These are phyloP conservation scores for Claviceps digitariae DNA, from an alignment of 2,329 filamentous ascomycete genomes.

Conservation along the genomic window DNA sequence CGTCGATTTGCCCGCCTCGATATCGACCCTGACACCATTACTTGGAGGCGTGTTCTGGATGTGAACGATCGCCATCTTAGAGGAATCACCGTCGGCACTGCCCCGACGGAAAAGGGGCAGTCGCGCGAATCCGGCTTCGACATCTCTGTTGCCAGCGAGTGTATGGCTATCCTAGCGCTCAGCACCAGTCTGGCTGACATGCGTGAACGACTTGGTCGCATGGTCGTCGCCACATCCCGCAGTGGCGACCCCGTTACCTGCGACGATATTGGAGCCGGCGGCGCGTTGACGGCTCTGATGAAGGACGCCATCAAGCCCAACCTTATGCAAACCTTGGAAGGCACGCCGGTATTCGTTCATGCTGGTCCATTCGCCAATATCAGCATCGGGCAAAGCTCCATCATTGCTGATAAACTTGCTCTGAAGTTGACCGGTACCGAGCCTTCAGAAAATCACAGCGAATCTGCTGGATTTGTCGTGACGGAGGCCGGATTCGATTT, in stretches of 20 bases:
- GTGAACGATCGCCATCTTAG: conserved; percentile 94
- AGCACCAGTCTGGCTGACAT: conserved; percentile 80
- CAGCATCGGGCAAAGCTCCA: conserved; percentile 90
- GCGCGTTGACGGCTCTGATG: conserved; percentile 88
- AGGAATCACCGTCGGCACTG: conserved; percentile 76
- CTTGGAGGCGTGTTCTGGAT: conserved; percentile 90
- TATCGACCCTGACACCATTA: conserved; percentile 93
- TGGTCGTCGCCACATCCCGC: conserved; percentile 85
- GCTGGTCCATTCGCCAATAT: conserved; percentile 98
- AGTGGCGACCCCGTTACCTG: conserved; percentile 85
- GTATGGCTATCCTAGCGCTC: conserved; percentile 94
- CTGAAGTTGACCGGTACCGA: conserved; percentile 94
- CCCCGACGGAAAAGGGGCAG: conserved; percentile 80
- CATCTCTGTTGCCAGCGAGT: conserved; percentile 94
- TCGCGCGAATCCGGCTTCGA: conserved; percentile 87
- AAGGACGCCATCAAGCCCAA: conserved; percentile 98
- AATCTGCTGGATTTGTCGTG: conserved; percentile 83
- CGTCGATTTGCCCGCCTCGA: conserved; percentile 80
- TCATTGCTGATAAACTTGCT: conserved; percentile 88
- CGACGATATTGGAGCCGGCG: conserved; percentile 86
- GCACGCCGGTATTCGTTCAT: conserved; percentile 94
- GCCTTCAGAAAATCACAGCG: conserved; percentile 68
- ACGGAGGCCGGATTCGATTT: conserved; percentile 98
- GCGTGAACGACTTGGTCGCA: conserved; percentile 82
- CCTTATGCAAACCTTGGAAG: conserved; percentile 95